Evolutionary conservation across 345 rosid genomes (phyloP).

Genomic region (Aquilaria yunnanensis): DNA sequence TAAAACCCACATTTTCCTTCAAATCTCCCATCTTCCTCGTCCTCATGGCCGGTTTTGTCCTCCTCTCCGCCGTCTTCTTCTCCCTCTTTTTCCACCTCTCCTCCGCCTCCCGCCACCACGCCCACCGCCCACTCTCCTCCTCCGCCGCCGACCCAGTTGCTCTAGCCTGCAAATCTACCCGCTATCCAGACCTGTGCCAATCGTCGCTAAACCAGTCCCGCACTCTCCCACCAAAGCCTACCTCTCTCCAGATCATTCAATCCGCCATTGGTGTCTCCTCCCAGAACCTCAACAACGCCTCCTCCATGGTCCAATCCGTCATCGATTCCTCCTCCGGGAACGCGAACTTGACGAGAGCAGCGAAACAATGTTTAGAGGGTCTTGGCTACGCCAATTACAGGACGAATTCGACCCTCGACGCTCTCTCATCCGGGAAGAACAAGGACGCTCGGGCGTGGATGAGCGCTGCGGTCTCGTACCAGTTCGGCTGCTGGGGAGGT

Average conservation of each 20-base stretch:
- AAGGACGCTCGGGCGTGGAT: conserved; percentile 83
- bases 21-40: conserved; percentile 1
- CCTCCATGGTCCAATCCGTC: conserved; percentile 49
- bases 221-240: conserved; percentile 35
- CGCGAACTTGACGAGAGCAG: conserved; percentile 53
- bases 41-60: conserved; percentile 19
- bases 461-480: conserved; percentile 67
- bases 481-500: conserved; percentile 70
- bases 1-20: conserved; percentile 9
- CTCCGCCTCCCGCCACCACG: conserved; percentile 14
- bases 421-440: conserved; percentile 34
- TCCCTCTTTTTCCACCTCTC: conserved; percentile 21
- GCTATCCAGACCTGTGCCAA: conserved; percentile 43
- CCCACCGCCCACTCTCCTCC: conserved; percentile 4
- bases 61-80: conserved; percentile 23
- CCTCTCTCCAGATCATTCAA: conserved; percentile 48
- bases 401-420: conserved; percentile 28
- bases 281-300: conserved; percentile 45
- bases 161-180: conserved; percentile 61
- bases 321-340: conserved; percentile 46
- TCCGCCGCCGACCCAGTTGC: conserved; percentile 24
- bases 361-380: conserved; percentile 46
- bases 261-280: conserved; percentile 58
- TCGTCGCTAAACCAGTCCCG: conserved; percentile 31
- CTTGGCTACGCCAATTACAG: conserved; percentile 54